These are phyloP conservation scores for Clarireedia paspali DNA, from an alignment of 2,329 filamentous ascomycete genomes.

Conservation along the genomic window DNA sequence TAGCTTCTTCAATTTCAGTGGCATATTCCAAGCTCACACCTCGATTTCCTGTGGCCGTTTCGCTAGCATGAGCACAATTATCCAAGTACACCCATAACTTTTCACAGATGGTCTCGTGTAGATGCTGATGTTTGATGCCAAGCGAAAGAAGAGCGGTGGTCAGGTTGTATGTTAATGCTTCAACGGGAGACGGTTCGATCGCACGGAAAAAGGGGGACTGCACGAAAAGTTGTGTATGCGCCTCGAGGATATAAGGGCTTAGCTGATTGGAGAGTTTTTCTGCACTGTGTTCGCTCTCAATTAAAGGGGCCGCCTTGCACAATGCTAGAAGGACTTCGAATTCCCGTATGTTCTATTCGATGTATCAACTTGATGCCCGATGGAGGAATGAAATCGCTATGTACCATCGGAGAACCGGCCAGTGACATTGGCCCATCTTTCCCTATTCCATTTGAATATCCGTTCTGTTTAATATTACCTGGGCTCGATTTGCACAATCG, in stretches of 20 bases:
- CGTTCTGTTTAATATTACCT: conserved; percentile 37
- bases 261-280: conserved; percentile 73
- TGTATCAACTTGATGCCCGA: conserved; percentile 4
- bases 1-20: conserved; percentile 51
- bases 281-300: conserved; percentile 65
- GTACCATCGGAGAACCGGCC: conserved; percentile 54
- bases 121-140: conserved; percentile 60
- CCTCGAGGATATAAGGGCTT: conserved; percentile 77
- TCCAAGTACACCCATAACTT: conserved; percentile 66
- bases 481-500: conserved; percentile 52
- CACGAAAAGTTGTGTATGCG: conserved; percentile 69
- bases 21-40: conserved; percentile 49
- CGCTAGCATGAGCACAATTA: conserved; percentile 58
- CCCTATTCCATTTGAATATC: conserved; percentile 40
- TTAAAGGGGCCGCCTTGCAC: conserved; percentile 77
- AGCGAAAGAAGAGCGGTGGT: conserved; percentile 75
- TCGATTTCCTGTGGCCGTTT: conserved; percentile 44
- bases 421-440: conserved; percentile 36
- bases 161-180: conserved; percentile 71
- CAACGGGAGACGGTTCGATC: conserved; percentile 82
- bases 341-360: conserved; percentile 70
- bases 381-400: background rate
- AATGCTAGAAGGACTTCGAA: conserved; percentile 86
- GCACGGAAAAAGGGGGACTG: conserved; percentile 75
- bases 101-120: conserved; percentile 59